Evolutionary conservation across 805 yeast species (phyloP).

Genomic region (Candida pseudoglaebosa): DNA sequence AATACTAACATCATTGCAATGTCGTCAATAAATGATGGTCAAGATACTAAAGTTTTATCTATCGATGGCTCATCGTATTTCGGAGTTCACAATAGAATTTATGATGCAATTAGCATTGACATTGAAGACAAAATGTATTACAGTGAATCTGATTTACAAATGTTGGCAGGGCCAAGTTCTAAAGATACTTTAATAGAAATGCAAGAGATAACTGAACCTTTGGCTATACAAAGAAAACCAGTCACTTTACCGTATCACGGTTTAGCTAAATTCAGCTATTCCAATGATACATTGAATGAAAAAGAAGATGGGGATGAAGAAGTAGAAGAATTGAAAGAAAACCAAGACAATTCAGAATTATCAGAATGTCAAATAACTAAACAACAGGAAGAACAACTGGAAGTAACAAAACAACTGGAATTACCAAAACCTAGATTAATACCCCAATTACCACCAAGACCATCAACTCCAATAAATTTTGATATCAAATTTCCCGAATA

Average conservation of each 20-base stretch:
- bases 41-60: constrained; percentile 41
- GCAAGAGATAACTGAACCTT: constrained; percentile 7
- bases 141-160: constrained; percentile 24
- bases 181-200: constrained; percentile 14
- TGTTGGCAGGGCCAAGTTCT: constrained; percentile 17
- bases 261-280: constrained; percentile 8
- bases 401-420: background rate
- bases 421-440: background rate
- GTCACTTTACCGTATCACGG: background rate
- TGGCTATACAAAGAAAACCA: constrained; percentile 9
- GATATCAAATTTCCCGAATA: background rate
- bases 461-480: background rate
- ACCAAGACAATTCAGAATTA: too few relatives aligned
- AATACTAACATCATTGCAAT: constrained; percentile 46
- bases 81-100: constrained; percentile 49
- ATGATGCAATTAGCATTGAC: constrained; percentile 24
- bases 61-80: constrained; percentile 53
- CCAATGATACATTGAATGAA: constrained; percentile 12
- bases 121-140: constrained; percentile 25
- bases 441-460: background rate
- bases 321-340: background rate
- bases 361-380: background rate
- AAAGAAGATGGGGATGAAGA: constrained; percentile 1
- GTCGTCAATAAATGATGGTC: constrained; percentile 31
- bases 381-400: background rate